These are phyloP conservation scores for Vitrella brassicaformis DNA, from an alignment of 73 alveolate species.

Conservation along the genomic window DNA sequence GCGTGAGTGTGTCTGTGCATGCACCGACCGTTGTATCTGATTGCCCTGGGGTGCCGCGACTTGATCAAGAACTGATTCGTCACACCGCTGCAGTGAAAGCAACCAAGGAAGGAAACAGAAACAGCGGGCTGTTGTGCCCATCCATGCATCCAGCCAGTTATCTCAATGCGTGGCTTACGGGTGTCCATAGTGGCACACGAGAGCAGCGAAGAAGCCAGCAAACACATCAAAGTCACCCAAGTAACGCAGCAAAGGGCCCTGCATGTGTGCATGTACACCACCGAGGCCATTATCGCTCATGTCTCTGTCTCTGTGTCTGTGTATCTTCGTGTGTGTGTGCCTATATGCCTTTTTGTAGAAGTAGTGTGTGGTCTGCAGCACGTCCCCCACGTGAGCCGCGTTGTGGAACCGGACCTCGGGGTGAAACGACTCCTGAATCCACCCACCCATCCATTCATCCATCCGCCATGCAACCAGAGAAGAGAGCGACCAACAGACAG, in stretches of 20 bases:
- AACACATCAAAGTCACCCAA: conserved; percentile 44
- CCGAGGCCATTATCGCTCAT: too few species aligned
- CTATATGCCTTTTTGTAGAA: not conserved
- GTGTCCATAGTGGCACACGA: conserved; percentile 67
- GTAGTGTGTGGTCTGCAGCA: not conserved
- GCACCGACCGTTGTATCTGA: conserved; percentile 61
- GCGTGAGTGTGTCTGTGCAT: too few species aligned
- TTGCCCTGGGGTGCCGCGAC: conserved; percentile 62
- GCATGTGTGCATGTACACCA: too few species aligned
- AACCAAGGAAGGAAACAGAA: not conserved
- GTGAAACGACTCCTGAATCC: not conserved
- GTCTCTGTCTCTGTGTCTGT: not conserved
- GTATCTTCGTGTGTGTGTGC: not conserved
- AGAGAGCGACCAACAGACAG: too few species aligned
- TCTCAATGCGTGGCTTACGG: too few species aligned
- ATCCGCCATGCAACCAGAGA: too few species aligned
- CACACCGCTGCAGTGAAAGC: conserved; percentile 33
- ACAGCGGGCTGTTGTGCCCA: too few species aligned
- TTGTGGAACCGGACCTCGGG: not conserved
- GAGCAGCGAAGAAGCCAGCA: conserved; percentile 48
- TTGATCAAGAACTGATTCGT: conserved; percentile 57
- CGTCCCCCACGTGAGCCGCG: not conserved
- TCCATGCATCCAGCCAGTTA: too few species aligned
- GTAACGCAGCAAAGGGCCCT: too few species aligned
- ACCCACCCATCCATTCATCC: too few species aligned